Conservation (phyloP, 2,329 filamentous ascomycete species). For the Trichoderma polysporum region DNA sequence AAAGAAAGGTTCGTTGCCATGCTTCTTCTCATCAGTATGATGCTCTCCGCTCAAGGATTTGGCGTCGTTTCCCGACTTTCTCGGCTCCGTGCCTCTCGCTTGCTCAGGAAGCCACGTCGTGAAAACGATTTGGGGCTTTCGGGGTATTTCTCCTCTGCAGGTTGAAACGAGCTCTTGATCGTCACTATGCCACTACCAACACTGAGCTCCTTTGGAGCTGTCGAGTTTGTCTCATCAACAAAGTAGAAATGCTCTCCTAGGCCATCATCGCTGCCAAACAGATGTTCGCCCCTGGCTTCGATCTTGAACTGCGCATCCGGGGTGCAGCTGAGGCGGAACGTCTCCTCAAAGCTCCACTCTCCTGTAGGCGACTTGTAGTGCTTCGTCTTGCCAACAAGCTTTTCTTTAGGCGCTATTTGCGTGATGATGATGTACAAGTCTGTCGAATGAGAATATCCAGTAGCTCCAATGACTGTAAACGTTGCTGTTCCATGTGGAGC, state of each 20-base stretch:
- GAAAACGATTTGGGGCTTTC: constrained; percentile 49
- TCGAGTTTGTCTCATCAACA: constrained; percentile 73
- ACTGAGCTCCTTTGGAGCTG: constrained; percentile 69
- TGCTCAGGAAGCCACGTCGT: constrained; percentile 56
- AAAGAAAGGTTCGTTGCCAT: not conserved
- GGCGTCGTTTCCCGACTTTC: constrained; percentile 50
- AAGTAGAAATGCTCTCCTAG: constrained; percentile 88
- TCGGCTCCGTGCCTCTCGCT: constrained; percentile 48
- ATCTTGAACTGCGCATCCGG: constrained; percentile 86
- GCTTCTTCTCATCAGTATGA: not conserved
- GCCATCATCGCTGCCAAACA: constrained; percentile 78
- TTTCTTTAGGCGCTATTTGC: constrained; percentile 66
- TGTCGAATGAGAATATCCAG: constrained; percentile 71
- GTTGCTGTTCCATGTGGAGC: constrained; percentile 71
- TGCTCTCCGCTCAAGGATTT: constrained; percentile 30
- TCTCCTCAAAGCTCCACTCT: constrained; percentile 70
- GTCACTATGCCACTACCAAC: constrained; percentile 72
- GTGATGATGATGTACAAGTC: constrained; percentile 78
- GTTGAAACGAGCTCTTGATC: constrained; percentile 70
- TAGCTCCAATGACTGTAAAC: constrained; percentile 77
- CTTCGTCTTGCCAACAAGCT: constrained; percentile 89
- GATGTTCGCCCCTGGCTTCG: constrained; percentile 79
- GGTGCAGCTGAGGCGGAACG: constrained; percentile 73
- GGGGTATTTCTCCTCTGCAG: constrained; percentile 46
- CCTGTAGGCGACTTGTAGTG: constrained; percentile 73